Evolutionary conservation across 352 stramenopile species (phyloP).

Genomic region (Globisporangium perplexum): DNA sequence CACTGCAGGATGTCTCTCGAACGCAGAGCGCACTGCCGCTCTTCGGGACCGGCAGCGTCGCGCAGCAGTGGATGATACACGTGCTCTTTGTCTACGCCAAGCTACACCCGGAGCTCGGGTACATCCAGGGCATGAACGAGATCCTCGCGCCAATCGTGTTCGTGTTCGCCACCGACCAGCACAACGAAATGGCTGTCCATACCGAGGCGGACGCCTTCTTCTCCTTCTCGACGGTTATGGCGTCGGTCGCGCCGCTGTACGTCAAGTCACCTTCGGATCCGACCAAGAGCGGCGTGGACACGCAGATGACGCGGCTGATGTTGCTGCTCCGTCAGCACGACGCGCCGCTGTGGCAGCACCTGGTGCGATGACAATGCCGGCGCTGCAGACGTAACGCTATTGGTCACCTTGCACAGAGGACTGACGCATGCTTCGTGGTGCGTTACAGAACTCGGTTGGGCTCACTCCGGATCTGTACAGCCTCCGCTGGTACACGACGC

Average conservation of each 20-base stretch:
- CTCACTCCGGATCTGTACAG: slow-evolving; percentile 59
- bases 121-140: slow-evolving; percentile 96
- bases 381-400: too few species aligned
- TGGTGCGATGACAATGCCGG: slow-evolving; percentile 23
- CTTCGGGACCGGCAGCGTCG: slow-evolving; percentile 39
- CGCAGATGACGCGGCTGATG: slow-evolving; percentile 47
- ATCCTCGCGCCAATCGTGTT: slow-evolving; percentile 85
- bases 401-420: too few species aligned
- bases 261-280: slow-evolving; percentile 28
- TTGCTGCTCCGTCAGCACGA: slow-evolving; percentile 58
- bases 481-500: slow-evolving; percentile 71
- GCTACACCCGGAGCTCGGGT: slow-evolving; percentile 77
- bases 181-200: slow-evolving; percentile 22
- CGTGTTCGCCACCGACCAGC: slow-evolving; percentile 57
- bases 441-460: slow-evolving; percentile 49
- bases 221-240: slow-evolving; percentile 46
- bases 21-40: slow-evolving; percentile 48
- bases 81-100: slow-evolving; percentile 77
- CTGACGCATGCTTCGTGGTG: too few species aligned
- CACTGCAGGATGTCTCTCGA: slow-evolving; percentile 42
- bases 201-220: slow-evolving; percentile 52
- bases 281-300: slow-evolving; percentile 44
- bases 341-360: slow-evolving; percentile 52
- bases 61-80: slow-evolving; percentile 61
- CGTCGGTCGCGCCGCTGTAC: slow-evolving; percentile 43